Base-by-base conservation (phyloP, 495 filamentous ascomycete genomes). In the Chaetomium fimeti region DNA sequence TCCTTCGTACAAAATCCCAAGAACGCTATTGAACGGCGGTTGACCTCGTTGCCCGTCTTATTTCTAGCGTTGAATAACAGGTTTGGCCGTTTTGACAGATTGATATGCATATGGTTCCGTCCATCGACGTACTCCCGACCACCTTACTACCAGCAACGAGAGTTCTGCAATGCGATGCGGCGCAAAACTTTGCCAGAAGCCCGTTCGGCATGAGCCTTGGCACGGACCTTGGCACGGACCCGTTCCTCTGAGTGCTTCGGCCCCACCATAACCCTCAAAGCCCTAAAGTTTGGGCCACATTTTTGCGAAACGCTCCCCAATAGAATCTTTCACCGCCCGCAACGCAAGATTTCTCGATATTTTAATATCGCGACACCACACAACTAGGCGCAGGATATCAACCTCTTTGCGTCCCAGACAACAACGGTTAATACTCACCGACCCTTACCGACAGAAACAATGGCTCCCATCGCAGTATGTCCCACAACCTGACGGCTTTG, bases 391-490 rank as follows among this genome's bases (percentile, higher is more conserved):
- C 74, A 82, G 77, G 78, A 83, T 80, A 83, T 79, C 60, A 36
- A 89, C 80, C 70, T 89, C 87, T 89, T 89, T 89, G 87, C 87
- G 87, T 78, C 65, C 72, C 73, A 57, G 60, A 66, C 70, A 69
- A 58, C 60, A 60, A 64, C 61, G 28, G 28, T 57, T 49, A 25
- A 48, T 61, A 36, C 64, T 48, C 38, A 32, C 63, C 54, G 68
- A 71, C 45, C 45, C 45, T n/a, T 49, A 67, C 59, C 53, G 42
- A 54, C 69, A 67, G 70, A 59, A 57, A 74, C 65, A 84, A 89
- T 89, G 87, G 83, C 81, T 79, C 79, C 80, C 66, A 78, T 76
- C 76, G 77, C 84, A 81, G 92, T 96, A 96, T 83, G 91, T 94
- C 63, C 42, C 52, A 43, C 43, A 56, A 86, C 77, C 76, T 77